Evolutionary conservation across 352 stramenopile genomes (phyloP).

Genomic region (Achlya hypogyna): DNA sequence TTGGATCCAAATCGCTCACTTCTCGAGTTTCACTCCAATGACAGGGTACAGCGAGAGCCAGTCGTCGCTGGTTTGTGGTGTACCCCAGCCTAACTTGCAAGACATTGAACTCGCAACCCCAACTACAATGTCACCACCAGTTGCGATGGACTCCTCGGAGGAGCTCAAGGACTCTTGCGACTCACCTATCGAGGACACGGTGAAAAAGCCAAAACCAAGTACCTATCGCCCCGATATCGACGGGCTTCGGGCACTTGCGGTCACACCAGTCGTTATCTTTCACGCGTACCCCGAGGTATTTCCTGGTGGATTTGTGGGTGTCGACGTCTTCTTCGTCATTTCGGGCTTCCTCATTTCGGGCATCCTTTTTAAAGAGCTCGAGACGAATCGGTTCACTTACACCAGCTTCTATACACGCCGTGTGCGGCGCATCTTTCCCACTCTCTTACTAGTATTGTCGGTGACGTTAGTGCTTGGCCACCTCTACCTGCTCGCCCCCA

Average conservation of each 20-base stretch:
- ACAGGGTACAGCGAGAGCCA: no score
- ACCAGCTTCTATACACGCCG: constrained; percentile 14
- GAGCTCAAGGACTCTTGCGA: no score
- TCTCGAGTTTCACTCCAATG: no score
- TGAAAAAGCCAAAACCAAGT: neutral
- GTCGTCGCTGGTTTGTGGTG: no score
- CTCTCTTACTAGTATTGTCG: constrained; percentile 3
- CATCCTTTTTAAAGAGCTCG: constrained; percentile 18
- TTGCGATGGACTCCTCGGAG: no score
- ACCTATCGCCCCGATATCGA: constrained; percentile 17
- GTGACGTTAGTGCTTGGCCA: constrained; percentile 6
- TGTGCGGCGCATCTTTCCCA: constrained; percentile 19
- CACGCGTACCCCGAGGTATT: constrained; percentile 15
- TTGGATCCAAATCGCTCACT: no score
- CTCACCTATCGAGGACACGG: no score
- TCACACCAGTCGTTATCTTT: constrained; percentile 13
- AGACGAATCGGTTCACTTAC: constrained; percentile 12
- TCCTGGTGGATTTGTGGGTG: constrained; percentile 13
- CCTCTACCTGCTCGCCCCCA: constrained; percentile 7
- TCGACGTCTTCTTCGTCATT: constrained; percentile 21
- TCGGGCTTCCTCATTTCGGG: constrained; percentile 20
- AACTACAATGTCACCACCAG: no score
- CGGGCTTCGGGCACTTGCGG: constrained; percentile 9
- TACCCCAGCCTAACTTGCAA: no score
- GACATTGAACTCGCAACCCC: no score